Conservation (phyloP, 1,139 yeast genomes). For the Ashbya aceris region DNA sequence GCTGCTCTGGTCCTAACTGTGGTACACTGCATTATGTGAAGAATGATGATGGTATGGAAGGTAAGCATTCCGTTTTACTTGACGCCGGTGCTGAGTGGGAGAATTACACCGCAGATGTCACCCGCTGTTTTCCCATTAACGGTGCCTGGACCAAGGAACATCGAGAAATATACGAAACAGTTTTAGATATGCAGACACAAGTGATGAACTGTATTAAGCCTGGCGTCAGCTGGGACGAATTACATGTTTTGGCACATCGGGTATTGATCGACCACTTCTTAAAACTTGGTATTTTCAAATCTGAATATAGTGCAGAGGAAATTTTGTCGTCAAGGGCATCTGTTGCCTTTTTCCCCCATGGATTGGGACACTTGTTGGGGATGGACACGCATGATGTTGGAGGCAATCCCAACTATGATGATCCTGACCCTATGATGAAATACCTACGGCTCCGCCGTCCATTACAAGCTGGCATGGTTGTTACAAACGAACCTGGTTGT, state of each 20-base stretch:
- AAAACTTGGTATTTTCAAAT: constrained; percentile 65
- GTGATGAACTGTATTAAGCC: constrained; percentile 68
- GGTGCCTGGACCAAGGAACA: constrained; percentile 90
- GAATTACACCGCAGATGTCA: constrained; percentile 86
- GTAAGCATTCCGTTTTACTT: constrained; percentile 60
- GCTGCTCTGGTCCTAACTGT: constrained; percentile 88
- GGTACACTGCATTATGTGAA: constrained; percentile 85
- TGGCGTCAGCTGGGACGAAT: constrained; percentile 76
- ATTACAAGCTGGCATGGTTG: constrained; percentile 68
- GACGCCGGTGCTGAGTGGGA: constrained; percentile 99
- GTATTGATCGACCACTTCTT: constrained; percentile 65
- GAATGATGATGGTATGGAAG: constrained; percentile 60
- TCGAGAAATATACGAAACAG: constrained; percentile 72
- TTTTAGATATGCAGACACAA: constrained; percentile 67
- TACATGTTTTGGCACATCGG: constrained; percentile 72
- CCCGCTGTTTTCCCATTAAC: constrained; percentile 85
- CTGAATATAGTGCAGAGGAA: constrained; percentile 52
- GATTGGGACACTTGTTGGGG: constrained; percentile 87
- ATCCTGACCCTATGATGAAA: constrained; percentile 62
- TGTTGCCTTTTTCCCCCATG: constrained; percentile 85
- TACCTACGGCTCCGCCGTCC: constrained; percentile 75
- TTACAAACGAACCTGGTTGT: constrained; percentile 93
- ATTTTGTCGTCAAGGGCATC: constrained; percentile 62
- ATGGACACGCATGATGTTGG: constrained; percentile 96
- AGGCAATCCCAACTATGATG: constrained; percentile 77